phyloP scores from a whole-genome alignment of 768 basidiomycete genomes.

The Suillus hirtellus region DNA sequence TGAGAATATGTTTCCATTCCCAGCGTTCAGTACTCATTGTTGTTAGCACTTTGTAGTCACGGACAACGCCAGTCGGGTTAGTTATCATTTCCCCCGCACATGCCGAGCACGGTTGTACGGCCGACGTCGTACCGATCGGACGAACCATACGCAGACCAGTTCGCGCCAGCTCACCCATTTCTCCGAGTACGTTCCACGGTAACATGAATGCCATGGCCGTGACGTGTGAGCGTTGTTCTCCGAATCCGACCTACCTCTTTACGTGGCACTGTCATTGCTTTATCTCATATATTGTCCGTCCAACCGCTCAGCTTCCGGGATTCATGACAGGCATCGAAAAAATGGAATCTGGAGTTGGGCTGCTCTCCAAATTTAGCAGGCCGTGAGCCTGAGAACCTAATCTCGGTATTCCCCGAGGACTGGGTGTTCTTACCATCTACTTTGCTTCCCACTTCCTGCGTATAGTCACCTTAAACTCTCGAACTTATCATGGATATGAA shows the following conservation, averaged over 20 bases:
- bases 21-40: not conserved
- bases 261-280: not conserved
- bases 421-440: not conserved
- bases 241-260: constrained; percentile 24
- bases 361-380: not conserved
- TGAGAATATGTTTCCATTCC: constrained; percentile 2
- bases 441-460: not conserved
- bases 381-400: not conserved
- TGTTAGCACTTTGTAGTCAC: not conserved
- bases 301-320: too few relatives aligned
- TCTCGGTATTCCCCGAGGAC: not conserved
- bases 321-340: too few relatives aligned
- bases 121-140: not conserved
- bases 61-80: not conserved
- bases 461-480: not conserved
- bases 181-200: constrained; percentile 12
- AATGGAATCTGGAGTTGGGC: too few relatives aligned
- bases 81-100: not conserved
- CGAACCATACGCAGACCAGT: constrained; percentile 3
- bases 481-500: constrained; percentile 11
- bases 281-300: not conserved
- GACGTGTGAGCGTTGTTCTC: constrained; percentile 37
- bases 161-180: constrained; percentile 12
- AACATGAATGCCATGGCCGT: constrained; percentile 6
- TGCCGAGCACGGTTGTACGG: not conserved